These are phyloP conservation scores for Delitschia confertaspora DNA, from an alignment of 495 filamentous ascomycete species.

Conservation along the genomic window DNA sequence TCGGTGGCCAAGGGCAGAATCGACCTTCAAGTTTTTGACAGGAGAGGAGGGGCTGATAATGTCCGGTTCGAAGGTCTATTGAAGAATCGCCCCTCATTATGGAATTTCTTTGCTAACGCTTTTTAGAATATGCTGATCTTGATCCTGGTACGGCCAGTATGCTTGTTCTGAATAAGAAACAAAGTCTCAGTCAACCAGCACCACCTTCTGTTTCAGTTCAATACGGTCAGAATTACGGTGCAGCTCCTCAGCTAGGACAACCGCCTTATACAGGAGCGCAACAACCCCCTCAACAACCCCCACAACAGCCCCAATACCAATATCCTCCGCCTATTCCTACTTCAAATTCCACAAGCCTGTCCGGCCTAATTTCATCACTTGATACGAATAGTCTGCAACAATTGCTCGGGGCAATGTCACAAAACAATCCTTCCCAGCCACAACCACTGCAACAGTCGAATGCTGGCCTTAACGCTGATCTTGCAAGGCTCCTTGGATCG, in stretches of 20 bases:
- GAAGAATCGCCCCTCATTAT: background rate
- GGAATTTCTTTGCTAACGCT: slow-evolving; percentile 15
- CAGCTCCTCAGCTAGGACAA: too few relatives aligned
- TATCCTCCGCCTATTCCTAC: slow-evolving; percentile 31
- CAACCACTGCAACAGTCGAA: slow-evolving; percentile 19
- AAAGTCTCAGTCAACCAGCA: slow-evolving; percentile 34
- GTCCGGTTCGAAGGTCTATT: slow-evolving; percentile 64
- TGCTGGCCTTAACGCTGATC: slow-evolving; percentile 39
- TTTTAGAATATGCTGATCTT: slow-evolving; percentile 65
- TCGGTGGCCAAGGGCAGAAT: slow-evolving; percentile 64
- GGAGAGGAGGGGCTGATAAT: slow-evolving; percentile 57
- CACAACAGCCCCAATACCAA: slow-evolving; percentile 39
- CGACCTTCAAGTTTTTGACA: slow-evolving; percentile 75
- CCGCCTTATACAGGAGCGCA: too few relatives aligned
- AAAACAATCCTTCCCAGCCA: slow-evolving; percentile 38
- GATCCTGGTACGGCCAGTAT: slow-evolving; percentile 69
- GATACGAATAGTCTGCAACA: slow-evolving; percentile 65
- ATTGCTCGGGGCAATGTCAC: slow-evolving; percentile 56
- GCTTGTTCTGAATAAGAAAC: slow-evolving; percentile 68
- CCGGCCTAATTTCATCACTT: slow-evolving; percentile 51
- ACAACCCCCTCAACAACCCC: slow-evolving; percentile 33
- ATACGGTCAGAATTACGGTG: slow-evolving; percentile 23
- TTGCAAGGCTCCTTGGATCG: slow-evolving; percentile 48
- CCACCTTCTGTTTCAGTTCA: slow-evolving; percentile 6
- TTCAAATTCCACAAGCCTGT: slow-evolving; percentile 39